A percentile compares a stretch with the other conserved stretches of the same genome.
Evolutionary conservation across 441 rosid genomes (phyloP).

Genomic region (Jatropha multifida): DNA sequence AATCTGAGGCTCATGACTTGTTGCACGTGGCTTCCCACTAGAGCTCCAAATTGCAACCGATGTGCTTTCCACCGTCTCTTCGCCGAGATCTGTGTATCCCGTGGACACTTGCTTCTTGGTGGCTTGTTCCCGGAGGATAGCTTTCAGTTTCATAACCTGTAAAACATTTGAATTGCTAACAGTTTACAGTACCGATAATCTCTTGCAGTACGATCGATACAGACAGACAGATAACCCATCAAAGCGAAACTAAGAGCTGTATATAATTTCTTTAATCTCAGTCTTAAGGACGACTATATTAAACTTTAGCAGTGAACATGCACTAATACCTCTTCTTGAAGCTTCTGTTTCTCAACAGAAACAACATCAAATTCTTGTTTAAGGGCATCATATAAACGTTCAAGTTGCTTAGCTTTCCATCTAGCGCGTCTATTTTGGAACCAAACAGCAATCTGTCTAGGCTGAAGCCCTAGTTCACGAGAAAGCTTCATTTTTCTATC

Average conservation of each 20-base stretch:
- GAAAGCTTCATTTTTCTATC: constrained; percentile 84
- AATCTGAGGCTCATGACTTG: constrained; percentile 19
- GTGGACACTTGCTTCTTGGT: constrained; percentile 48
- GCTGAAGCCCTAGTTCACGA: constrained; percentile 77
- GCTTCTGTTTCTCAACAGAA: constrained; percentile 63
- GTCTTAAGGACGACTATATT: too few relatives aligned
- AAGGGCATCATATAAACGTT: constrained; percentile 64
- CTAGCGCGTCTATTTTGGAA: constrained; percentile 92
- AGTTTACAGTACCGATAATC: not conserved
- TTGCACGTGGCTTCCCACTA: constrained; percentile 12
- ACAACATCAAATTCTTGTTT: constrained; percentile 62
- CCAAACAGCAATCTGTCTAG: constrained; percentile 92
- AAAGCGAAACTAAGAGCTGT: too few relatives aligned
- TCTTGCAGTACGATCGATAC: not conserved
- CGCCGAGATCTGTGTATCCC: constrained; percentile 55
- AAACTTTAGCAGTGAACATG: not conserved
- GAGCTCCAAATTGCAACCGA: constrained; percentile 47
- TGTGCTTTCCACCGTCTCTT: constrained; percentile 73
- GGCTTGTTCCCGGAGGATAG: constrained; percentile 56
- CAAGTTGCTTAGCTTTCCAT: constrained; percentile 91
- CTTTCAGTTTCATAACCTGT: constrained; percentile 72
- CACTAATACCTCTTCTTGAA: constrained; percentile 77
- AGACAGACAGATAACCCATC: too few relatives aligned
- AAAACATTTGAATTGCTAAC: not conserved
- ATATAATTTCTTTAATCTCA: too few relatives aligned